Percentiles rank a stretch among this genome's conserved stretches.
These are phyloP conservation scores for Paulownia fortunei DNA, from an alignment of 257 asterid species.

Conservation along the genomic window DNA sequence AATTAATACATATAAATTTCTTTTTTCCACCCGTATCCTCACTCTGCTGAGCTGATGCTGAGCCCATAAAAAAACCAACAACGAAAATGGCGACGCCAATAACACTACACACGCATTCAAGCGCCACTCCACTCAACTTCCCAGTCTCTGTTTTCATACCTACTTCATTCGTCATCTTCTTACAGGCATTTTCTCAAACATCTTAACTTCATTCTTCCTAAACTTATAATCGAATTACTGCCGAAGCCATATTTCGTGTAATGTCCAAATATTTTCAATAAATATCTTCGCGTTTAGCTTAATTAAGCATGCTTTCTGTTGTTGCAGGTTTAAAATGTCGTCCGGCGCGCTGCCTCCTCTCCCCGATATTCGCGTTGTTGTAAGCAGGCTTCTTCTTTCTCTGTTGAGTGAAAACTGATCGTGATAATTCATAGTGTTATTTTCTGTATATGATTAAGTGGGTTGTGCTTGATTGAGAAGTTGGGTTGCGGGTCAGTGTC, in stretches of 20 bases:
- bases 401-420: background rate
- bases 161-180: too few relatives aligned
- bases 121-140: too few relatives aligned
- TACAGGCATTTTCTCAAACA: too few relatives aligned
- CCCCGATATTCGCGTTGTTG: conserved; percentile 54
- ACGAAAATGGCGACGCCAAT: too few relatives aligned
- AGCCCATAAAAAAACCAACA: too few relatives aligned
- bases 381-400: conserved; percentile 16
- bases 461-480: conserved; percentile 39
- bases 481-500: conserved; percentile 55
- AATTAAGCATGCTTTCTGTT: background rate
- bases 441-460: background rate
- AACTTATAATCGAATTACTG: background rate
- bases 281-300: background rate
- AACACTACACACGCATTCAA: too few relatives aligned
- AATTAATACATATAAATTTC: too few relatives aligned
- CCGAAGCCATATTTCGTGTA: background rate
- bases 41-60: too few relatives aligned
- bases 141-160: too few relatives aligned
- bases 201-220: too few relatives aligned
- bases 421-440: background rate
- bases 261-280: background rate
- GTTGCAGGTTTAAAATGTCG: conserved; percentile 45
- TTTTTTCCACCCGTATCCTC: too few relatives aligned
- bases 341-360: conserved; percentile 42